phyloP scores from a whole-genome alignment of 441 rosid genomes.

The Gossypium trilobum region DNA sequence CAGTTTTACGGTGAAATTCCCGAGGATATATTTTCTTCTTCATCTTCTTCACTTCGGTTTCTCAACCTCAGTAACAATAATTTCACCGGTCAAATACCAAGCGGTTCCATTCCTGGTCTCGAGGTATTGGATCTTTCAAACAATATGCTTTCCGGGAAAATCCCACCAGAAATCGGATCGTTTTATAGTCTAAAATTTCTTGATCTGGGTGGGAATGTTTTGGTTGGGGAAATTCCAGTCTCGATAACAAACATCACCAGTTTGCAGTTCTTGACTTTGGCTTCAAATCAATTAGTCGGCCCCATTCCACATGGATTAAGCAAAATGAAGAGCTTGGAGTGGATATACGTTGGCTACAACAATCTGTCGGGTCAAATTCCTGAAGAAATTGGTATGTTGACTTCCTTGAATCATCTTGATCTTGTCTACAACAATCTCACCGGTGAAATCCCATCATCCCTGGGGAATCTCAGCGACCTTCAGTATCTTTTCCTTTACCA shows the following conservation, averaged over 20 bases:
- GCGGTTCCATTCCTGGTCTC: constrained; percentile 30
- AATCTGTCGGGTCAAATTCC: constrained; percentile 74
- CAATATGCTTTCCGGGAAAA: constrained; percentile 58
- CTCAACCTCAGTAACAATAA: constrained; percentile 80
- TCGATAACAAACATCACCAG: constrained; percentile 39
- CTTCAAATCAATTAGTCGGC: constrained; percentile 69
- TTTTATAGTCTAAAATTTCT: constrained; percentile 45
- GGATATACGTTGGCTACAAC: constrained; percentile 84
- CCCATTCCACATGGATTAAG: constrained; percentile 43
- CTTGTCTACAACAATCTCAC: constrained; percentile 80
- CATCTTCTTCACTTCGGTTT: constrained; percentile 44
- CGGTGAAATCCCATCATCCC: constrained; percentile 53
- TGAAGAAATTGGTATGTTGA: constrained; percentile 41
- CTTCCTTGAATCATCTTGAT: constrained; percentile 62
- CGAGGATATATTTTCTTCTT: constrained; percentile 31
- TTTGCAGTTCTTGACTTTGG: constrained; percentile 56
- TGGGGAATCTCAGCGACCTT: constrained; percentile 53
- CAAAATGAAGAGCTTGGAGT: constrained; percentile 45
- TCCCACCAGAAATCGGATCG: constrained; percentile 40
- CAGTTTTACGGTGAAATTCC: constrained; percentile 54
- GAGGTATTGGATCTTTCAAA: constrained; percentile 65
- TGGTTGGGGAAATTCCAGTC: constrained; percentile 48
- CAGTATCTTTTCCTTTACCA: constrained; percentile 66
- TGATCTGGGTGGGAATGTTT: constrained; percentile 76
- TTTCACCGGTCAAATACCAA: constrained; percentile 47